phyloP scores from a whole-genome alignment of 2,329 filamentous ascomycete species.

The Botrytis tulipae region DNA sequence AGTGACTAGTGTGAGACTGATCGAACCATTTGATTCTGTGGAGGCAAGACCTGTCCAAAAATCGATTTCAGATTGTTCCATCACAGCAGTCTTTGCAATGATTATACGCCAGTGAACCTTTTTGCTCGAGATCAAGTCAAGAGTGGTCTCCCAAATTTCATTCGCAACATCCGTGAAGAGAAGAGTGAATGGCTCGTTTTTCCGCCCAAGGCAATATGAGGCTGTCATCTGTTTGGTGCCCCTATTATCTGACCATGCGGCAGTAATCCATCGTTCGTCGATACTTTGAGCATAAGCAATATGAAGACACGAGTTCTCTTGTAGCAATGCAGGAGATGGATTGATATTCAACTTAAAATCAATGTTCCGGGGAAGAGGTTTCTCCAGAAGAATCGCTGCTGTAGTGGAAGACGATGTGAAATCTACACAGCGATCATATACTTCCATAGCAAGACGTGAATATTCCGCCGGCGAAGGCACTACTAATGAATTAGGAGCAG shows the following conservation, averaged over 20 bases:
- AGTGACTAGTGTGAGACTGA: conserved; percentile 59
- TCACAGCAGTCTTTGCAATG: conserved; percentile 67
- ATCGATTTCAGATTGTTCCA: conserved; percentile 65
- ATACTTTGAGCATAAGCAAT: conserved; percentile 74
- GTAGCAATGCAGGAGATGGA: conserved; percentile 69
- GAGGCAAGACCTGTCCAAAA: conserved; percentile 55
- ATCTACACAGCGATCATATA: conserved; percentile 71
- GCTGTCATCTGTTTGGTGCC: conserved; percentile 71
- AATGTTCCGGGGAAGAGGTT: conserved; percentile 65
- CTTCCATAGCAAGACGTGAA: conserved; percentile 65
- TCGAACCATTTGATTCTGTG: conserved; percentile 49
- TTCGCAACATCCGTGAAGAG: conserved; percentile 62
- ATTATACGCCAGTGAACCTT: conserved; percentile 76
- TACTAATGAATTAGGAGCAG: conserved; percentile 60
- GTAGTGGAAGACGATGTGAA: conserved; percentile 58
- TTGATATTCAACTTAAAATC: conserved; percentile 70
- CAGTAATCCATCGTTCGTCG: conserved; percentile 75
- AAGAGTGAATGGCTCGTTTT: conserved; percentile 51
- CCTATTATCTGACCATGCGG: conserved; percentile 76
- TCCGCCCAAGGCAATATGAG: conserved; percentile 68
- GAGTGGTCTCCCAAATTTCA: conserved; percentile 76
- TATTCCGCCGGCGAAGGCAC: conserved; percentile 62
- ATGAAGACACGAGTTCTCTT: conserved; percentile 78
- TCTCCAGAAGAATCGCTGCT: conserved; percentile 71
- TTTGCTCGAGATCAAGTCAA: conserved; percentile 67